Conservation (phyloP, 2,329 filamentous ascomycete genomes). For the Xylariaceae sp. region DNA sequence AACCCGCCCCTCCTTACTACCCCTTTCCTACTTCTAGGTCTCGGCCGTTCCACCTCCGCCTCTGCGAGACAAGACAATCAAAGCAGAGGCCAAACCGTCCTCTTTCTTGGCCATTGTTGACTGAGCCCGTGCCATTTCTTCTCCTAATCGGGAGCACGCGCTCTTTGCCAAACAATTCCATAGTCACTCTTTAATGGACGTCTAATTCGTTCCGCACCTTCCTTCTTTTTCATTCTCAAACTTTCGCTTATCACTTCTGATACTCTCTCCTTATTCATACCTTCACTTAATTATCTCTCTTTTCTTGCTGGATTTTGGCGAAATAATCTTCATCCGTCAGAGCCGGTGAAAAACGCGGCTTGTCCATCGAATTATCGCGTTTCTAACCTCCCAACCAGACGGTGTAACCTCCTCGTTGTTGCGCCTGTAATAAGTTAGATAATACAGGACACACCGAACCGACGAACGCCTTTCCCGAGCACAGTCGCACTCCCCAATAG, state of each 20-base stretch:
- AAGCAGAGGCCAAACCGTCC: slow-evolving; percentile 17
- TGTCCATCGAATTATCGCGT: no score
- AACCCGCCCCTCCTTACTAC: slow-evolving; percentile 14
- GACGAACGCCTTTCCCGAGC: background rate
- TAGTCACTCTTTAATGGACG: background rate
- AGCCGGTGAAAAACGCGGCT: no score
- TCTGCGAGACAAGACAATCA: slow-evolving; percentile 18
- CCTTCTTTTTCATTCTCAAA: slow-evolving; percentile 1
- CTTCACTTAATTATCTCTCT: no score
- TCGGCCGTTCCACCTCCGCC: slow-evolving; percentile 21
- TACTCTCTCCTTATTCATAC: no score
- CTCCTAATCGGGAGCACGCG: background rate
- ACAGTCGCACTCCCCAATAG: slow-evolving; percentile 2
- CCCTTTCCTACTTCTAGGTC: slow-evolving; percentile 17
- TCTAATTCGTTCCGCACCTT: background rate
- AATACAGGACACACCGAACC: background rate
- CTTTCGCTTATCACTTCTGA: no score
- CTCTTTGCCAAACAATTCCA: no score
- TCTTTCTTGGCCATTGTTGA: slow-evolving; percentile 22
- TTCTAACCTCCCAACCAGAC: no score
- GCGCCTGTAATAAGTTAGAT: no score
- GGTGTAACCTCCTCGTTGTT: no score
- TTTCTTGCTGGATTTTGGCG: no score
- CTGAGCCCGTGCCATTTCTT: background rate
- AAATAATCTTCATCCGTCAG: no score